Base-by-base conservation (phyloP, 2,329 filamentous ascomycete species). In the Pseudocercospora fuligena region DNA sequence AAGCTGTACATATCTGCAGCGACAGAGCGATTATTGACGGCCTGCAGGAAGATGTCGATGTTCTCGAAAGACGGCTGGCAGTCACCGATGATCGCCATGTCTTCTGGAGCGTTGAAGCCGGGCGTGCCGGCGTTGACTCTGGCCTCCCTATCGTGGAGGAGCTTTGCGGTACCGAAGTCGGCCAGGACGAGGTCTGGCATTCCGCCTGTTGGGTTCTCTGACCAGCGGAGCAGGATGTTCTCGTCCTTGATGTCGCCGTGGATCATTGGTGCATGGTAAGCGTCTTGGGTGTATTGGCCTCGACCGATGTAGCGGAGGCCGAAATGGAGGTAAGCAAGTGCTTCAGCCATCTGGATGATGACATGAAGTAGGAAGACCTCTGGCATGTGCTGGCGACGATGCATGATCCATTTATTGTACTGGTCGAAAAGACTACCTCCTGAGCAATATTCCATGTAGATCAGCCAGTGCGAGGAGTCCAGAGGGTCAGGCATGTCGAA, bases 171-270 rank as follows among this genome's bases (percentile, higher is more conserved):
- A 6, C 69, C 71, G 25, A 69, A 68, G 53, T 72, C 69, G 5
- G 63, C 70, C 2, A 72, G 63, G 9, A 69, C 61, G 1, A 72
- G 12, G 23, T 68, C 49, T 9, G 70, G 71, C 19, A 71, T 49
- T 0, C 62, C 61, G 1, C 57, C 61, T 21, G 61, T 36, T 3
- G 40, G 29, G 3, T 49, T 54, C 11, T 43, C 21, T 4, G 23
- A 31, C 70, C 70, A 72, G 11, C 40, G 36, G 0, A 73, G 43
- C 31, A 72, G 69, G 33, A 64, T 40, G 8, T 73, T 68, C 0
- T 67, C 66, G 1, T 58, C 53, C n/a, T 73, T 73, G 3, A 71
- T 9, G 25, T 73, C 71, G 9, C 64, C 64, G n/a, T 73, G 69
- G 3, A 71, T 61, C 31, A 66, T 49, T 5, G 66, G 21, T 6